These are phyloP conservation scores for Parathielavia hyrcaniae DNA, from an alignment of 495 filamentous ascomycete species.

Conservation along the genomic window DNA sequence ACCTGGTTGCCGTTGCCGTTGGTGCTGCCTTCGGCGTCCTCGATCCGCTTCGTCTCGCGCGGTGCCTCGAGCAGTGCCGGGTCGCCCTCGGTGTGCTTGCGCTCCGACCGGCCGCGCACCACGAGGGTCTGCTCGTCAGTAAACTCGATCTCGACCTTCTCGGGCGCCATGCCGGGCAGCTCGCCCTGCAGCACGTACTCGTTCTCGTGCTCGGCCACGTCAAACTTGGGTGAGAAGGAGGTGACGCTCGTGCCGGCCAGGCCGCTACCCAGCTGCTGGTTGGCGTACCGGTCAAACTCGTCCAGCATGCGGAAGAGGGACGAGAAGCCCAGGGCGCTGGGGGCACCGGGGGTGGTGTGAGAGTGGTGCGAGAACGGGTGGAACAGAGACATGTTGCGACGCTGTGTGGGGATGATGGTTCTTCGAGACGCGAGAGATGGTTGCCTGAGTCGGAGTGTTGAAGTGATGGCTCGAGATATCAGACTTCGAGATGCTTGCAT, in stretches of 20 bases:
- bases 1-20: not conserved
- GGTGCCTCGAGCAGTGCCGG: slow-evolving; percentile 22
- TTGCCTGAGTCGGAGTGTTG: not conserved
- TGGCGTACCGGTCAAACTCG: slow-evolving; percentile 60
- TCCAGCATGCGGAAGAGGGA: slow-evolving; percentile 74
- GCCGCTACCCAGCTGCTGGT: slow-evolving; percentile 22
- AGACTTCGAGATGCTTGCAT: slow-evolving; percentile 9
- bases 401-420: not conserved
- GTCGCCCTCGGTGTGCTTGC: slow-evolving; percentile 44
- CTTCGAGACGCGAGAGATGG: not conserved
- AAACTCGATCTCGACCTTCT: slow-evolving; percentile 79
- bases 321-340: slow-evolving; percentile 47
- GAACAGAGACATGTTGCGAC: slow-evolving; percentile 27
- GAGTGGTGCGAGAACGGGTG: slow-evolving; percentile 15
- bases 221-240: slow-evolving; percentile 52
- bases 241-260: slow-evolving; percentile 2
- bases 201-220: slow-evolving; percentile 63
- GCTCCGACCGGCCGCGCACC: slow-evolving; percentile 62
- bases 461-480: not conserved
- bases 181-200: slow-evolving; percentile 81
- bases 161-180: slow-evolving; percentile 74
- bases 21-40: slow-evolving; percentile 16
- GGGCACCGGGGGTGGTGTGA: slow-evolving; percentile 18
- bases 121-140: slow-evolving; percentile 69
- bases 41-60: slow-evolving; percentile 19